These are phyloP conservation scores for Daldinia concentrica DNA, from an alignment of 495 filamentous ascomycete species.

Conservation along the genomic window DNA sequence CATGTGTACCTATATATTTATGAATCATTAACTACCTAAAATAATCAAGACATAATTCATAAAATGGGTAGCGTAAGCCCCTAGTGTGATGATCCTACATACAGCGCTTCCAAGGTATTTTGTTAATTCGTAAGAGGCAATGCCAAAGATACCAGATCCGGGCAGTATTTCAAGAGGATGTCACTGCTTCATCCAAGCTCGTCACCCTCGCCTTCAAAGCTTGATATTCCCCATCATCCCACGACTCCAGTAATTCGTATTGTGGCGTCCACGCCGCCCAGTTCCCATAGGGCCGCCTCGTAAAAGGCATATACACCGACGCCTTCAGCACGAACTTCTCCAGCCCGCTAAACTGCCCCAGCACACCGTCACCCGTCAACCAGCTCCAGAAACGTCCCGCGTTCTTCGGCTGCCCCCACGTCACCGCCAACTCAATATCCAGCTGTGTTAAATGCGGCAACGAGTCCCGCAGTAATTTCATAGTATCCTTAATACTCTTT, in stretches of 20 bases:
- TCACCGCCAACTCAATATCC: constrained; percentile 33
- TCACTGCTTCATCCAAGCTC: not conserved
- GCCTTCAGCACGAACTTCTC: constrained; percentile 36
- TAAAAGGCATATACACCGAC: constrained; percentile 17
- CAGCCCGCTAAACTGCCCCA: constrained; percentile 28
- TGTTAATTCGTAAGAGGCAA: not conserved
- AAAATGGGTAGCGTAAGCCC: not conserved
- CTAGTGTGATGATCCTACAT: not conserved
- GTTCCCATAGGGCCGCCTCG: not conserved
- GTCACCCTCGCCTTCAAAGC: constrained; percentile 21
- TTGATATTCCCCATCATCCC: constrained; percentile 33
- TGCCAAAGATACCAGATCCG: not conserved
- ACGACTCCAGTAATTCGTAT: constrained; percentile 16
- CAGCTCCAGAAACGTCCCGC: constrained; percentile 30
- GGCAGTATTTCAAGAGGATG: not conserved
- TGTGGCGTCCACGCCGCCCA: constrained; percentile 3
- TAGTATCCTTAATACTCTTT: constrained; percentile 9
- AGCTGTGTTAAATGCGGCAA: constrained; percentile 28
- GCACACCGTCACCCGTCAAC: constrained; percentile 26
- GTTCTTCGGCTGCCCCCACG: constrained; percentile 32
- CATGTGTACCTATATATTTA: constrained; percentile 17
- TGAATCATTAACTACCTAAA: constrained; percentile 6
- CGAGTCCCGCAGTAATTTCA: constrained; percentile 10
- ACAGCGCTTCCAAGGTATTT: not conserved
- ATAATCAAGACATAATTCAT: constrained; percentile 9